phyloP scores from a whole-genome alignment of 176 grass and related monocot genomes.

The Phyllostachys edulis region DNA sequence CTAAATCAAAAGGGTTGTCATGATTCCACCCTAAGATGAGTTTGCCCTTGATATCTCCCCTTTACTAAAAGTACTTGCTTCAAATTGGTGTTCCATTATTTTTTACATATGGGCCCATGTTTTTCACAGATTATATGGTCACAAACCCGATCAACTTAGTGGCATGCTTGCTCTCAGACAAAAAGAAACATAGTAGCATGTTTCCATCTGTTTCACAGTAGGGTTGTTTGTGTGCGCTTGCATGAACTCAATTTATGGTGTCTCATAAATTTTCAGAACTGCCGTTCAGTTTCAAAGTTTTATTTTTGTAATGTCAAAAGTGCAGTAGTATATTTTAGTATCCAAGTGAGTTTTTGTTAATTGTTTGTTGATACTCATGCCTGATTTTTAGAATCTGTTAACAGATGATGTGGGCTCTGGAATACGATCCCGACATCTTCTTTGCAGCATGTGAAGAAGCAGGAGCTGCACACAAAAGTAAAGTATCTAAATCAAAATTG shows the following conservation, averaged over 20 bases:
- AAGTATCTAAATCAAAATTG: constrained; percentile 72
- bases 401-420: constrained; percentile 99
- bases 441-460: constrained; percentile 76
- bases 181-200: neutral
- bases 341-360: neutral
- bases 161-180: neutral
- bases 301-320: neutral
- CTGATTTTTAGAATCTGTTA: constrained; percentile 30
- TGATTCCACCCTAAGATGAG: neutral
- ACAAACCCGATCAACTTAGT: neutral
- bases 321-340: constrained; percentile 13
- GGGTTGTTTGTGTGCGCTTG: constrained; percentile 6
- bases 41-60: neutral
- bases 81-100: constrained; percentile 12
- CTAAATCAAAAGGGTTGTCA: neutral
- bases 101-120: neutral
- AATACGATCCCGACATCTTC: constrained; percentile 93
- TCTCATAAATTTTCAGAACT: neutral
- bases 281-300: neutral
- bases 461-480: constrained; percentile 55
- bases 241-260: neutral
- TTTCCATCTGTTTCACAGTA: neutral
- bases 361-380: constrained; percentile 6
- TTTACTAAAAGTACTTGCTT: constrained; percentile 22
- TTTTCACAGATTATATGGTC: neutral